Conservation (phyloP, 306 rosid species). For the Glycine tomentella region DNA sequence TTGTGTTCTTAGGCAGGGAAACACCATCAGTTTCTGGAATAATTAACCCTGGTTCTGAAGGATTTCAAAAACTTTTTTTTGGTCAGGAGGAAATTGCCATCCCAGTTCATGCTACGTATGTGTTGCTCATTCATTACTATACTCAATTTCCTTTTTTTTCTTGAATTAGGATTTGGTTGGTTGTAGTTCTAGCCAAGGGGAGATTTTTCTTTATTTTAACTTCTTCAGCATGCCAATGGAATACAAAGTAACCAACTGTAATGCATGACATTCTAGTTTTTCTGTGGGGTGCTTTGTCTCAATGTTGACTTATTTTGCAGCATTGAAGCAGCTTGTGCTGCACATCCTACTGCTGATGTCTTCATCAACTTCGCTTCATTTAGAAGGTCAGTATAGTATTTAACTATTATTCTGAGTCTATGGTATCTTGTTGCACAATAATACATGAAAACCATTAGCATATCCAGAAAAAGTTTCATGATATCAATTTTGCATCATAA, state of each 20-base stretch:
- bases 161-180: constrained; percentile 26
- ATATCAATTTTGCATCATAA: neutral
- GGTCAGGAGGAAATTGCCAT: constrained; percentile 97
- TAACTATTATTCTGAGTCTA: too few species aligned
- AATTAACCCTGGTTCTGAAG: constrained; percentile 94
- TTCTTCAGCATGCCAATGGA: constrained; percentile 2
- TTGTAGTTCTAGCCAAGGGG: neutral
- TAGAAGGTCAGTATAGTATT: constrained; percentile 70
- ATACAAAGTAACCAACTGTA: constrained; percentile 25
- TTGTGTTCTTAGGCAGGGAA: constrained; percentile 78
- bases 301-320: constrained; percentile 59
- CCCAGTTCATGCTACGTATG: constrained; percentile 93
- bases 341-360: constrained; percentile 99
- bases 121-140: constrained; percentile 1
- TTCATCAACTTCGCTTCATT: constrained; percentile 97
- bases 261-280: constrained; percentile 31
- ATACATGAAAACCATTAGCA: neutral
- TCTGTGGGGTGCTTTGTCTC: constrained; percentile 35
- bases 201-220: constrained; percentile 13
- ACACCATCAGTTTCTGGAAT: constrained; percentile 98
- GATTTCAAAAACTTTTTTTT: constrained; percentile 94
- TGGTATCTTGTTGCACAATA: neutral
- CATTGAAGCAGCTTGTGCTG: constrained; percentile 92
- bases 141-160: neutral
- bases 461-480: neutral